These are phyloP conservation scores for Arabis hirsuta DNA, from an alignment of 345 rosid species.

Conservation along the genomic window DNA sequence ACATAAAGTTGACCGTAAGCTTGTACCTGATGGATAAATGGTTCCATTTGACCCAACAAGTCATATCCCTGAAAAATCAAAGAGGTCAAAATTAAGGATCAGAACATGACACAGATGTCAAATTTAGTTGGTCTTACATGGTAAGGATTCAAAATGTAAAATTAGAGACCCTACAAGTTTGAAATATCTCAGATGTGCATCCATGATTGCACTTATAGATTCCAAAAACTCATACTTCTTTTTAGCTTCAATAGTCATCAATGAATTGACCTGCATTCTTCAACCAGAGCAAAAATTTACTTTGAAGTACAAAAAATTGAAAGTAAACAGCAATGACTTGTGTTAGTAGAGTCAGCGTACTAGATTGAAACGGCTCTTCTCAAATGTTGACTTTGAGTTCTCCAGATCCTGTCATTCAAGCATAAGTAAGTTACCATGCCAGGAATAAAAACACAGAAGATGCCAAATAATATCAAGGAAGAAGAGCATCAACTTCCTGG, in stretches of 20 bases:
- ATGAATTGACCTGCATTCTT: conserved; percentile 83
- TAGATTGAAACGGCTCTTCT: conserved; percentile 89
- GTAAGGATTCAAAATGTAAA: conserved; percentile 20
- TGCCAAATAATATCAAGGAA: not conserved
- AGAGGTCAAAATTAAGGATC: conserved; percentile 30
- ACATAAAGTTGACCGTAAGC: not conserved
- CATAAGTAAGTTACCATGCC: conserved; percentile 26
- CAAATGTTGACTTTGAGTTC: conserved; percentile 90
- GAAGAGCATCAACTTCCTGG: conserved; percentile 1
- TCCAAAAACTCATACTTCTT: conserved; percentile 95
- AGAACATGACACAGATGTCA: conserved; percentile 5
- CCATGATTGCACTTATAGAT: conserved; percentile 92
- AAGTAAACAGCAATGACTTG: conserved; percentile 14
- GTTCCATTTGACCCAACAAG: conserved; percentile 79
- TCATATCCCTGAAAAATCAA: conserved; percentile 67
- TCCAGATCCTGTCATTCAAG: conserved; percentile 65
- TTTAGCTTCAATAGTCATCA: conserved; percentile 81
- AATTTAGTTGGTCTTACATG: conserved; percentile 25
- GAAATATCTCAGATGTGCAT: conserved; percentile 88
- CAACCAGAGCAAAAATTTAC: conserved; percentile 46
- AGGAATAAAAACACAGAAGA: not conserved
- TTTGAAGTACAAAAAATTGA: conserved; percentile 35
- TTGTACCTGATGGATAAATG: conserved; percentile 84
- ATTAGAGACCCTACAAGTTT: conserved; percentile 60
- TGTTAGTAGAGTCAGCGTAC: conserved; percentile 52